Evolutionary conservation across 768 basidiomycete species (phyloP), one percentile per base, ranked within the genome.

Genomic region (Lactifluus subvellereus): DNA sequence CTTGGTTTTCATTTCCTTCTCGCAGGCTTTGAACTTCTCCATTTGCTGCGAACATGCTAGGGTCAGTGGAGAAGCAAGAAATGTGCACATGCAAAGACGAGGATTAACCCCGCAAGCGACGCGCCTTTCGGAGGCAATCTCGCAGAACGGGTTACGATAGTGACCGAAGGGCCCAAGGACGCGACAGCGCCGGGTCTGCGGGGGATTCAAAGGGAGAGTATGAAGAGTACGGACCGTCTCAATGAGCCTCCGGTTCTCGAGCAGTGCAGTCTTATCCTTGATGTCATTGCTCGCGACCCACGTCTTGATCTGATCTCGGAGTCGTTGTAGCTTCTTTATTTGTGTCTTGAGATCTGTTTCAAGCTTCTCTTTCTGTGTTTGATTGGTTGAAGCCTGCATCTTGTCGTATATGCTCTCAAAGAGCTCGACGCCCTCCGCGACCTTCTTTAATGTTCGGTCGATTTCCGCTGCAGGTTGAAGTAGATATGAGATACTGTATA

Each of bases 1-100:
- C 75, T 99, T 99, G 62, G 97, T 98, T 83, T 99, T 99, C 96
- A 98, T 98, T 77, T 99, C 97, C 79, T 98, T 99, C 79, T 99
- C 97, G 77, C 95, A 94, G 27, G 96, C 96, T 72, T 99, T 99
- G 85, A 99, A 99, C 73, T 94, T 95, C 79, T 99, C 97, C 97
- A 99, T 99, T 98, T 98, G 97, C 97, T 98, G 75, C 60, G 64
- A 62, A 72, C 60, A 62, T 57, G 61, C 70, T 64, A 68, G 64
- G 51, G 69, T 67, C 59, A 69, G 65, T 62, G 67, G 65, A 61
- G 35, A 47, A 43, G 56, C 33, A 53, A 4, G 18, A 33, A 54
- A 18, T 22, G 51, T 14, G 37, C 16, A 20, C 30, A 51, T 49
- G 43, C n/a, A 20, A 57, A 8, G 27, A 16, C n/a, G 56, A 42